phyloP scores from a whole-genome alignment of 139 green algal genomes.

The Nannochloris sp. region DNA sequence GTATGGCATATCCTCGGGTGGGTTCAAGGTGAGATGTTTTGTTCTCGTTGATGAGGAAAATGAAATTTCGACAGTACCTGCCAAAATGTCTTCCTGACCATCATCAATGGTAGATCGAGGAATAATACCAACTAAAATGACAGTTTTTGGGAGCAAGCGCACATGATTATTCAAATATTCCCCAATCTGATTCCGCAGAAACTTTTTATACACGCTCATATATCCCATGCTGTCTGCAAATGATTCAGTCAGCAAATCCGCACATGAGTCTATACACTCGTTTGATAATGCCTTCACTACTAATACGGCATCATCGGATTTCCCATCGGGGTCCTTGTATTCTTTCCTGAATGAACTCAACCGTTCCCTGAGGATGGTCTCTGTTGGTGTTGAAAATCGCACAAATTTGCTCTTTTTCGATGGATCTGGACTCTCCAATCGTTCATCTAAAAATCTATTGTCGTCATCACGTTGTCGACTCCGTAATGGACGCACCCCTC shows the following conservation, averaged over 20 bases:
- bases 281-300: neutral
- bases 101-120: neutral
- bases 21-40: slow-evolving; percentile 39
- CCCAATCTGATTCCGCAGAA: slow-evolving; percentile 38
- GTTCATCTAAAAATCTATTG: no score
- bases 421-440: no score
- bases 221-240: slow-evolving; percentile 41
- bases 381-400: no score
- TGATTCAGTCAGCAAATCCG: slow-evolving; percentile 40
- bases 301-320: neutral
- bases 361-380: no score
- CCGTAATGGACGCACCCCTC: no score
- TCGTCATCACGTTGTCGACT: no score
- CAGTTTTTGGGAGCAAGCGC: slow-evolving; percentile 39
- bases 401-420: no score
- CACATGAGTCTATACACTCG: slow-evolving; percentile 13
- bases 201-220: slow-evolving; percentile 32
- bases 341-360: no score
- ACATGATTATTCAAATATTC: slow-evolving; percentile 43
- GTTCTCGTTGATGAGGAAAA: slow-evolving; percentile 34
- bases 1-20: slow-evolving; percentile 47
- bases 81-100: slow-evolving; percentile 9
- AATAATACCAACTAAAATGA: slow-evolving; percentile 48
- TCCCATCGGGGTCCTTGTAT: no score
- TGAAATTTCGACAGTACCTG: slow-evolving; percentile 40